Evolutionary conservation across 495 filamentous ascomycete species (phyloP), one percentile per base, ranked within the genome.

Genomic region (Penicillium flavigenum): DNA sequence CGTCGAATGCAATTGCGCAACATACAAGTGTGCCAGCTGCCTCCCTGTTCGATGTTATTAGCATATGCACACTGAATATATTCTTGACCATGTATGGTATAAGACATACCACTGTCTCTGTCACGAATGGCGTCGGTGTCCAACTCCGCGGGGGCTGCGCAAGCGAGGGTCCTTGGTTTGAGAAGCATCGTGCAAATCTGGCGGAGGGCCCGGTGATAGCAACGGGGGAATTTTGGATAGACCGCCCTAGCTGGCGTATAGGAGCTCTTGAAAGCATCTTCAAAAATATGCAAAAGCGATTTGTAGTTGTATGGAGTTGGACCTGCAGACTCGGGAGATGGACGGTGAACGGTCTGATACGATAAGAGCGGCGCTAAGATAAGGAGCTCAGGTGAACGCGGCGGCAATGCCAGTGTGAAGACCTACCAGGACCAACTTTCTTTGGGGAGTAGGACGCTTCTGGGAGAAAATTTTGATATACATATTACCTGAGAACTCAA

Each of bases 1-100:
- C 19, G 27, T 17, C 39, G n/a, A 12, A 47, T 49, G 20, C 16
- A 20, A 58, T 44, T 45, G 43, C 7, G 26, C 44, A 55, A 78
- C 85, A 59, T 83, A 92, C 90, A 91, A 65, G 90, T 95, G 65
- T 90, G 87, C 88, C 89, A 96, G 63, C 92, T 92, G 62, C 90
- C 91, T 70, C 88, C 84, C 91, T 95, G 65, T 56, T 60, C 44
- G 51, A 34, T 61, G 71, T 85, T 46, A 85, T 59, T 56, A 63
- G 53, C 31, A 46, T 47, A 47, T 26, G 17, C 45, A n/a, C 42
- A 54, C 16, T 20, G n/a, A 32, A 4, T 45, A 32, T 0, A 2
- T n/a, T 4, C 2, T 27, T 27, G 8, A 1, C 0, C 5, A 42
- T 10, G 14, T 14, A 4, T 32, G 34, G 16, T 32, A 14, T 17